These are phyloP conservation scores for Vitis hybrid DNA, from an alignment of 177 flowering plant genomes.

Conservation along the genomic window DNA sequence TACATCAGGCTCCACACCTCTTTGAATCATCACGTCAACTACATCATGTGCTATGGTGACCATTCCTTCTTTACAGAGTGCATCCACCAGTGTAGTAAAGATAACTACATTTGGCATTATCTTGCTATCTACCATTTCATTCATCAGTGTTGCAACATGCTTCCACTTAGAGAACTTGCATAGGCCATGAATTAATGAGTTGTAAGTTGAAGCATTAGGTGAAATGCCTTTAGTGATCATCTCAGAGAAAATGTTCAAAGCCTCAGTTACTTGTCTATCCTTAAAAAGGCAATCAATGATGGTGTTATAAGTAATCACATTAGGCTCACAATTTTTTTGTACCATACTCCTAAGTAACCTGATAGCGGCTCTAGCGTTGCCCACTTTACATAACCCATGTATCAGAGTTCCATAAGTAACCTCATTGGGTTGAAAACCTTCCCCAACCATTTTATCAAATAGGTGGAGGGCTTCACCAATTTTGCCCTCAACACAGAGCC, in stretches of 20 bases:
- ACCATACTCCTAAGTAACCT: conserved; percentile 10
- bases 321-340: not conserved
- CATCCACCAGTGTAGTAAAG: too few relatives aligned
- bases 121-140: too few relatives aligned
- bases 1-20: conserved; percentile 1
- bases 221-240: conserved; percentile 12
- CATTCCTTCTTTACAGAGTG: not conserved
- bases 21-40: not conserved
- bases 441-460: too few relatives aligned
- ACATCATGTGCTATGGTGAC: not conserved
- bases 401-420: too few relatives aligned
- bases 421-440: too few relatives aligned
- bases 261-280: conserved; percentile 3
- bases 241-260: conserved; percentile 3
- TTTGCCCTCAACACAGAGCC: too few relatives aligned
- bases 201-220: conserved; percentile 19
- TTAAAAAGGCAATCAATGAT: conserved; percentile 18
- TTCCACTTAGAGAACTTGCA: too few relatives aligned
- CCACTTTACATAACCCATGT: not conserved
- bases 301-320: conserved; percentile 6
- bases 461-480: too few relatives aligned
- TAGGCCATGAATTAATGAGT: conserved; percentile 9
- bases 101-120: too few relatives aligned
- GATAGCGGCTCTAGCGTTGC: conserved; percentile 9
- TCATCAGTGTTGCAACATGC: too few relatives aligned